These are phyloP conservation scores for Hanseniaspora pseudoguilliermondii DNA, from an alignment of 805 yeast species.

Conservation along the genomic window DNA sequence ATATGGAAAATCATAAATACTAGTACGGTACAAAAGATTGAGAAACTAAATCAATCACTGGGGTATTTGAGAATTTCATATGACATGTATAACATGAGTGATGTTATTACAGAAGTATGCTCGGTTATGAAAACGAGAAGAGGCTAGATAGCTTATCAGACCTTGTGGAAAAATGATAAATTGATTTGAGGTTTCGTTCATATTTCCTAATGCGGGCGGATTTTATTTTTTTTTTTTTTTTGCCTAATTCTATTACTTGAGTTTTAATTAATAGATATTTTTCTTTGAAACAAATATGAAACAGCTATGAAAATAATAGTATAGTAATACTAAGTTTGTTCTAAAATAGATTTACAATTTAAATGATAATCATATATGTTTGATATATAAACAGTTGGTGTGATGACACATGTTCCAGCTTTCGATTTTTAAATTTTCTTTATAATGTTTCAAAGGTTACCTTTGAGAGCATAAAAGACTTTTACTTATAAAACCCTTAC, in stretches of 20 bases:
- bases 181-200: neutral
- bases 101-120: neutral
- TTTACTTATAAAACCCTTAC: no score
- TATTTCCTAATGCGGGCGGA: neutral
- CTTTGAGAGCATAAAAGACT: no score
- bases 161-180: neutral
- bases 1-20: neutral
- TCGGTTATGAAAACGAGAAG: neutral
- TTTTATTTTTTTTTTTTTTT: neutral
- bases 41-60: neutral
- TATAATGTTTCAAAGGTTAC: no score
- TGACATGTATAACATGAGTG: neutral
- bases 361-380: no score
- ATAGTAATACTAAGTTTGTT: no score
- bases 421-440: no score
- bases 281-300: neutral
- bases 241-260: neutral
- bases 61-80: neutral
- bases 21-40: neutral
- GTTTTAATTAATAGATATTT: neutral
- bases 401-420: no score
- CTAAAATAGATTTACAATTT: no score
- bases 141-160: neutral
- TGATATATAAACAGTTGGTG: no score
- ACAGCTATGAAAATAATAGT: neutral